These are phyloP conservation scores for Luffa acutangula DNA, from an alignment of 306 rosid genomes.

Conservation along the genomic window DNA sequence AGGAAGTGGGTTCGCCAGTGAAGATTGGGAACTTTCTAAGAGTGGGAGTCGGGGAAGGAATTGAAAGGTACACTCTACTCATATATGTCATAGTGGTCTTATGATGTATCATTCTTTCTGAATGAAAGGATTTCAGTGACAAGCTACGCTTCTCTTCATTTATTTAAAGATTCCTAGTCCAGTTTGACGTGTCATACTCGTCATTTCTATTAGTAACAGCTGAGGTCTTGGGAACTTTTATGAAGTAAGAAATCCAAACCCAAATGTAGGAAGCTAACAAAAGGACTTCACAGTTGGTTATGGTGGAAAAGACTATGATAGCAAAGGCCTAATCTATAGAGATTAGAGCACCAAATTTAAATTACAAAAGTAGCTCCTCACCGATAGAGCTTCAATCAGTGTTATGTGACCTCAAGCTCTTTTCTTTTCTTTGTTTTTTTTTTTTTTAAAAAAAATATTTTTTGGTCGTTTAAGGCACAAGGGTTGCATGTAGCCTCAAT, in stretches of 20 bases:
- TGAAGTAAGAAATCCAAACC: not conserved
- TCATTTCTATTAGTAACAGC: not conserved
- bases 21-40: conserved; percentile 70
- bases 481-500: not conserved
- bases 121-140: not conserved
- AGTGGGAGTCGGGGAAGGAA: conserved; percentile 93
- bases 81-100: not conserved
- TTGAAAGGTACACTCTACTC: conserved; percentile 43
- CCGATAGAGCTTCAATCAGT: not conserved
- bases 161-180: not conserved
- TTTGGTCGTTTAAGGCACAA: not conserved
- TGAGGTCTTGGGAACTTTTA: not conserved
- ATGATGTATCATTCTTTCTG: not conserved
- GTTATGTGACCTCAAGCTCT: not conserved
- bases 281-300: not conserved
- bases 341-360: not conserved
- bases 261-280: not conserved
- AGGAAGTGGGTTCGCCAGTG: conserved; percentile 79
- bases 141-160: not conserved
- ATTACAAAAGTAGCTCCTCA: not conserved
- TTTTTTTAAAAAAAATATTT: too few species aligned
- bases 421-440: too few species aligned
- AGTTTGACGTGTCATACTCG: not conserved
- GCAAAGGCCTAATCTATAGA: not conserved
- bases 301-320: not conserved